A percentile compares a stretch with the other conserved stretches of the same genome.
Conservation (phyloP, 2,329 filamentous ascomycete genomes). For the Davidsoniella eucalypti region DNA sequence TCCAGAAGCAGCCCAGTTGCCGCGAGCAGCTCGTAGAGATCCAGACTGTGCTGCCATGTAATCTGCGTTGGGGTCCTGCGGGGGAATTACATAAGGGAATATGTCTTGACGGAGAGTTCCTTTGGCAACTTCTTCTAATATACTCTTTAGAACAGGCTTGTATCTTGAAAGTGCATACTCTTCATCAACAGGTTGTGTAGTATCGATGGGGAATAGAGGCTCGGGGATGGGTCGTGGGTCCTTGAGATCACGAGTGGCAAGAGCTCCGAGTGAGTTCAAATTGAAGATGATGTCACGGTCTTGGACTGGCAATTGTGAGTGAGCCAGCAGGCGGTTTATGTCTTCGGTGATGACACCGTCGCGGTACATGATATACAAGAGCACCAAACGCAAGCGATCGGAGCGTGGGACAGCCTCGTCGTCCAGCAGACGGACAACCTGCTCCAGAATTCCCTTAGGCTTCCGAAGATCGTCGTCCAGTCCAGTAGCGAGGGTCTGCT, state of each 20-base stretch:
- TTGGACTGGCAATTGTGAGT: conserved; percentile 59
- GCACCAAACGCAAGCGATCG: conserved; percentile 71
- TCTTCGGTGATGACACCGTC: conserved; percentile 75
- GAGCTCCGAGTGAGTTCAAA: conserved; percentile 66
- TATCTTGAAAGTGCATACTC: conserved; percentile 80
- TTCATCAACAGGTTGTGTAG: conserved; percentile 37
- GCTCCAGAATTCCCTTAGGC: conserved; percentile 74
- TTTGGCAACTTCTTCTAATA: conserved; percentile 59
- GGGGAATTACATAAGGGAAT: conserved; percentile 61
- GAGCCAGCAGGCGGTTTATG: conserved; percentile 65
- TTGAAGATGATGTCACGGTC: conserved; percentile 62
- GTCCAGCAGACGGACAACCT: conserved; percentile 75
- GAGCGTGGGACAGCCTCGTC: conserved; percentile 55
- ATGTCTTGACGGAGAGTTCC: conserved; percentile 47
- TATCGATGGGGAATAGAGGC: conserved; percentile 48
- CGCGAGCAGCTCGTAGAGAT: conserved; percentile 79
- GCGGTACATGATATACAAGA: conserved; percentile 72
- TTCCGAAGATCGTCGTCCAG: conserved; percentile 85
- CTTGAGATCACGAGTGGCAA: conserved; percentile 52
- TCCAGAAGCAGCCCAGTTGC: conserved; percentile 82
- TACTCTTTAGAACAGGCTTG: conserved; percentile 62
- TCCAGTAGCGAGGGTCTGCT: conserved; percentile 83
- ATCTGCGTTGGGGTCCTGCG: conserved; percentile 45
- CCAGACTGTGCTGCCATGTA: conserved; percentile 41
- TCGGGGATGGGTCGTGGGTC: conserved; percentile 50